Percentiles rank a stretch among this genome's conserved stretches.
Evolutionary conservation across 2,329 filamentous ascomycete genomes (phyloP).

Genomic region (Penicillium sp.): DNA sequence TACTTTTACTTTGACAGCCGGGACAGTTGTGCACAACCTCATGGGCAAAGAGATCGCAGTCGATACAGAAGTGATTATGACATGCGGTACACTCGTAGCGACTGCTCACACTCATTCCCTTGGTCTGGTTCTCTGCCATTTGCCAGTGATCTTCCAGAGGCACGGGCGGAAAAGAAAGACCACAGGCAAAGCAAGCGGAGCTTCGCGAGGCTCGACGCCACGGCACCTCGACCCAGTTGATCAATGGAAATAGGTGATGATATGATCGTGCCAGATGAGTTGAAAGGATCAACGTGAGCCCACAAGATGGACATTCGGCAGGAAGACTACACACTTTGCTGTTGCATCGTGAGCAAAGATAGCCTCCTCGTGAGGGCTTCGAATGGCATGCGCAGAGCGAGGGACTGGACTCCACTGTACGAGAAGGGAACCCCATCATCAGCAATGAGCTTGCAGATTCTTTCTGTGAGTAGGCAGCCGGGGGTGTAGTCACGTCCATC

Average conservation of each 20-base stretch:
- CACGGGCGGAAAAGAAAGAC: constrained; percentile 65
- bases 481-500: constrained; percentile 83
- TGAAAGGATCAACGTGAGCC: constrained; percentile 87
- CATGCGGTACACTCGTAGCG: constrained; percentile 90
- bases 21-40: constrained; percentile 95
- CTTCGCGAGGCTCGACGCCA: constrained; percentile 70
- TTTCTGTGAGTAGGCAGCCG: constrained; percentile 67
- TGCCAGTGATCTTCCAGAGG: constrained; percentile 42
- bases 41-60: constrained; percentile 94
- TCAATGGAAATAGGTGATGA: constrained; percentile 85
- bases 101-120: constrained; percentile 78
- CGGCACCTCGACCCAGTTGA: constrained; percentile 86
- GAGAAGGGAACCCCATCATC: constrained; percentile 97
- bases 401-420: constrained; percentile 69
- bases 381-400: constrained; percentile 92
- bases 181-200: constrained; percentile 74
- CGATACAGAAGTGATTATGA: constrained; percentile 89
- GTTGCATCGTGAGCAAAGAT: constrained; percentile 83
- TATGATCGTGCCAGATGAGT: constrained; percentile 92
- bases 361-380: constrained; percentile 76
- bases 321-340: constrained; percentile 88
- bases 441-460: constrained; percentile 61
- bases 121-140: constrained; percentile 43
- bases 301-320: constrained; percentile 85
- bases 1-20: constrained; percentile 65